Base-by-base conservation (phyloP, 2,329 filamentous ascomycete species). In the Talaromyces sp. region DNA sequence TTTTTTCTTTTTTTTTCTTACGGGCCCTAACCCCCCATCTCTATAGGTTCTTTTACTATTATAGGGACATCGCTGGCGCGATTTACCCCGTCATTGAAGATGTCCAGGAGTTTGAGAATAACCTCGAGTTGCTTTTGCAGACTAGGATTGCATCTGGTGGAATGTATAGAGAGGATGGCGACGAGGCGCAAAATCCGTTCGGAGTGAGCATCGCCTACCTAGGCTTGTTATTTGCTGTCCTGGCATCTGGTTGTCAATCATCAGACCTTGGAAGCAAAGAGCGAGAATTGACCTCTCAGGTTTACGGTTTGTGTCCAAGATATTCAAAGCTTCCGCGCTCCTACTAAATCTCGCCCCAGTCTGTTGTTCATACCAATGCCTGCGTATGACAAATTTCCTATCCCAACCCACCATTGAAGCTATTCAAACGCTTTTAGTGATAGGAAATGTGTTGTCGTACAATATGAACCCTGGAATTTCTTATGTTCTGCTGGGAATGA, bases 391-490 rank as follows among this genome's bases (percentile, higher is more conserved):
- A 20, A 86, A 86, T 58, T 86, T 86, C 64, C 65, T 86, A 7
- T 86, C 84, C 0, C 81, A 84, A 52, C 81, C 83, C 24, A 83
- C 80, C 3, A 71, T 86, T 32, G 82, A 86, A 56, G 83, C 80
- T 37, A 84, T 86, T 33, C 82, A 86, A 63, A 83, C 83, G 0
- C 74, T 86, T 19, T 69, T 86, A 3, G 81, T 86, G 11, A 83
- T 86, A 27, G 82, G 82, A 44, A 85, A 86, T 60, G 83, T 84
- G 20, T 74, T 84, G 27, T 82, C 82, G 1, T 84, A 84, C 64
- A 84, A 84, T 57, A 84, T 84, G 82, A 86, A 86, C 54, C 83
- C 84, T 8, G 84, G 84, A 2, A 83, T 85, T 16, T 82, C 83
- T 4, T 86, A 85, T 75, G 82, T 83, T 22, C 66, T 86, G 13